These are phyloP conservation scores for Ceratocystis cubensis DNA, from an alignment of 2,329 filamentous ascomycete species.

Conservation along the genomic window DNA sequence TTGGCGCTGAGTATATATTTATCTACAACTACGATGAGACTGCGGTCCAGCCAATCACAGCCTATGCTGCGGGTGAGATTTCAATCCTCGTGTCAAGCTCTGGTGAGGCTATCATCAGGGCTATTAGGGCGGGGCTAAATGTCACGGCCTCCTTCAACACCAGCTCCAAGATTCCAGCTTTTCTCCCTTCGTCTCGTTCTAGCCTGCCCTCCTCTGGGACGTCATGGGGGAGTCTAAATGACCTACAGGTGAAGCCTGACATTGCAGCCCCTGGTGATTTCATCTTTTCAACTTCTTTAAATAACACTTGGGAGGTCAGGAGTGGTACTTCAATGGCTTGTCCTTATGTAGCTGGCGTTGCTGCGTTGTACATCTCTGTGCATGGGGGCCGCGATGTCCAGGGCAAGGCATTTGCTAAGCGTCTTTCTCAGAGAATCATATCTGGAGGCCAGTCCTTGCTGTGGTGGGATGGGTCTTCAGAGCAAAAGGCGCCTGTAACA, in stretches of 20 bases:
- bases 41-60: slow-evolving; percentile 18
- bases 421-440: slow-evolving; percentile 13
- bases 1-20: slow-evolving; percentile 25
- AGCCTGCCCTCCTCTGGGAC: neutral
- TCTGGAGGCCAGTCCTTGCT: neutral
- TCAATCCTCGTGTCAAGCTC: neutral
- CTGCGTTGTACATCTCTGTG: slow-evolving; percentile 34
- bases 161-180: slow-evolving; percentile 19
- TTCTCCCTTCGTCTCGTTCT: neutral
- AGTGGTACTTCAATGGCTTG: slow-evolving; percentile 46
- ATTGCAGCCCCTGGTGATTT: slow-evolving; percentile 37
- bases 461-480: slow-evolving; percentile 25
- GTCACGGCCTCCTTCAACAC: slow-evolving; percentile 34
- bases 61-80: slow-evolving; percentile 18
- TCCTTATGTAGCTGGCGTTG: slow-evolving; percentile 41
- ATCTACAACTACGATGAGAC: slow-evolving; percentile 21
- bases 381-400: slow-evolving; percentile 32
- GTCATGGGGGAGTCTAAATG: slow-evolving; percentile 27
- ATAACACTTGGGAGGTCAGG: slow-evolving; percentile 34
- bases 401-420: slow-evolving; percentile 24
- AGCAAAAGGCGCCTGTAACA: slow-evolving; percentile 14
- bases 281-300: slow-evolving; percentile 39
- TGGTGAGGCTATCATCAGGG: slow-evolving; percentile 26
- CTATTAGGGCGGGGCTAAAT: slow-evolving; percentile 24
- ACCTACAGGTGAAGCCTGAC: slow-evolving; percentile 40